These are phyloP conservation scores for Colletotrichum costaricense DNA, from an alignment of 2,329 filamentous ascomycete species.

Conservation along the genomic window DNA sequence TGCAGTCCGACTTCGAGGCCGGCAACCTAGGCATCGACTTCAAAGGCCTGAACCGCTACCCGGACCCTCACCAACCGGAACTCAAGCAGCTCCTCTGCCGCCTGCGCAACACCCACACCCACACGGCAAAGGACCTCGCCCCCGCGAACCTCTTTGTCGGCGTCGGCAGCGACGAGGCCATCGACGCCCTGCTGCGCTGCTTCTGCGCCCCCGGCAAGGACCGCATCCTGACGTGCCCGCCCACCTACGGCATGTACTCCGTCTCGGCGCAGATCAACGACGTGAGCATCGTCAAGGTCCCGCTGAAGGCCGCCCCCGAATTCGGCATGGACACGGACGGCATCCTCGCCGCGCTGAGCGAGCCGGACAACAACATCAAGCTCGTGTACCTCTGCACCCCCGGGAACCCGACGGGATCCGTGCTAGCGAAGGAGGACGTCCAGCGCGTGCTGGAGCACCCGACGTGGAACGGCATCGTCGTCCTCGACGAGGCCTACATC, in stretches of 20 bases:
- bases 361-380: conserved; percentile 75
- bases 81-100: conserved; percentile 90
- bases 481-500: conserved; percentile 95
- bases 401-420: conserved; percentile 89
- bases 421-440: conserved; percentile 82
- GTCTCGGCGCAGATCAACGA: conserved; percentile 97
- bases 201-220: conserved; percentile 91
- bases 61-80: conserved; percentile 90
- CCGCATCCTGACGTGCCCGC: conserved; percentile 93
- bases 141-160: conserved; percentile 93
- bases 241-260: conserved; percentile 98
- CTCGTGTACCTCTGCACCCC: conserved; percentile 93
- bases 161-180: conserved; percentile 95
- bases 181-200: conserved; percentile 91
- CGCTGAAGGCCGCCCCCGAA: conserved; percentile 75
- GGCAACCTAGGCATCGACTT: conserved; percentile 75
- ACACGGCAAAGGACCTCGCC: conserved; percentile 78
- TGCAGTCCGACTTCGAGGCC: conserved; percentile 65
- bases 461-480: conserved; percentile 93
- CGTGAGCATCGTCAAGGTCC: conserved; percentile 86
- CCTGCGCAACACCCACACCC: conserved; percentile 85
- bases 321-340: conserved; percentile 81
- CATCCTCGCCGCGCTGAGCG: conserved; percentile 73
- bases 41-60: conserved; percentile 89
- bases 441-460: conserved; percentile 81